phyloP scores from a whole-genome alignment of 495 filamentous ascomycete genomes.

The Lichenothelia convexa region DNA sequence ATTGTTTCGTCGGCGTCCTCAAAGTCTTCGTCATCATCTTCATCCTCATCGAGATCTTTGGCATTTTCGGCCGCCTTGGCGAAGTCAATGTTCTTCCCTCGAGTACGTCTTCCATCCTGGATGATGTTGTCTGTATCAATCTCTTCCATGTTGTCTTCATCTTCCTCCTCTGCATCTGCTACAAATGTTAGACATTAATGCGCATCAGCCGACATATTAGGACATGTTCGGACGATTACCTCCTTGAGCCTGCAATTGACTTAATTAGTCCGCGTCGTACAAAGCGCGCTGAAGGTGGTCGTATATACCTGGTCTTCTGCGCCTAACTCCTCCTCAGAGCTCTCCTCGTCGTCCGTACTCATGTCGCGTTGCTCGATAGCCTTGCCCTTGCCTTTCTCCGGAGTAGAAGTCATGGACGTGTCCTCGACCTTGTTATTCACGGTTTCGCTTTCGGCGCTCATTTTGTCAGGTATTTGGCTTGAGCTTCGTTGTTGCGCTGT shows the following conservation, averaged over 20 bases:
- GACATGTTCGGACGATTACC: too few relatives aligned
- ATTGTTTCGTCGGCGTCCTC: constrained; percentile 22
- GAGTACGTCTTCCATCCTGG: constrained; percentile 57
- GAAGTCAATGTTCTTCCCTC: constrained; percentile 30
- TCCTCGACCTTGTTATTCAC: constrained; percentile 12
- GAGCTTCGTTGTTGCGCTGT: too few relatives aligned
- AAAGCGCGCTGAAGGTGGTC: background rate
- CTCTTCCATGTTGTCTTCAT: constrained; percentile 74
- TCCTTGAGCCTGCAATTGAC: constrained; percentile 6
- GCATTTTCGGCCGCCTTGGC: constrained; percentile 18
- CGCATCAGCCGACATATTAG: too few relatives aligned
- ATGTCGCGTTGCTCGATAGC: constrained; percentile 12
- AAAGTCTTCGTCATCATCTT: constrained; percentile 19
- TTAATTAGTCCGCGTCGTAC: too few relatives aligned
- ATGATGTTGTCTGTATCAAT: constrained; percentile 85
- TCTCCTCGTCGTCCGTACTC: constrained; percentile 13
- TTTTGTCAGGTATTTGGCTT: too few relatives aligned
- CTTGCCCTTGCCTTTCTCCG: constrained; percentile 28
- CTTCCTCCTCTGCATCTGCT: constrained; percentile 34
- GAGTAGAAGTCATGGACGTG: constrained; percentile 4
- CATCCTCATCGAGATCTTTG: constrained; percentile 22
- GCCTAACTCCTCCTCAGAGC: constrained; percentile 13
- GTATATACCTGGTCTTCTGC: constrained; percentile 15
- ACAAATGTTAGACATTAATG: constrained; percentile 3
- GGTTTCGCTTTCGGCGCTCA: constrained; percentile 12